Evolutionary conservation across 768 basidiomycete genomes (phyloP).

Genomic region (Mycena metata): DNA sequence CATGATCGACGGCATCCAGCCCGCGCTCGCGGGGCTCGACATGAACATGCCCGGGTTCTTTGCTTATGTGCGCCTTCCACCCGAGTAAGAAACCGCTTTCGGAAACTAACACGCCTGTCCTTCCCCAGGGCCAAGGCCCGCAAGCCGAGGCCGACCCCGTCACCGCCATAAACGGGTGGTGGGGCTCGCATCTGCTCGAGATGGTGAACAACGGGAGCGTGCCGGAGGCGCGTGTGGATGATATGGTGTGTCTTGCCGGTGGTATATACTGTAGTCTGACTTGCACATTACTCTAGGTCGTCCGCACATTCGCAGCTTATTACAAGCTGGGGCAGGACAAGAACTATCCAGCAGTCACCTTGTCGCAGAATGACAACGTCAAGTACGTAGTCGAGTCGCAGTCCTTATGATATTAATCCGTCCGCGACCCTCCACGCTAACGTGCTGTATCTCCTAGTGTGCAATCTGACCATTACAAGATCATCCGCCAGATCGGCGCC

Average conservation of each 20-base stretch:
- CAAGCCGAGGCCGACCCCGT: constrained; percentile 27
- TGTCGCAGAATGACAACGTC: constrained; percentile 12
- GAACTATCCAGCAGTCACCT: constrained; percentile 17
- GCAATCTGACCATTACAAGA: constrained; percentile 46
- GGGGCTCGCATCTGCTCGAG: constrained; percentile 47
- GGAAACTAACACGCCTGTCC: too few species aligned
- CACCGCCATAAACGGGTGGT: constrained; percentile 33
- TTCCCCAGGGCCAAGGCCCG: constrained; percentile 6
- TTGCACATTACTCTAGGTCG: constrained; percentile 38
- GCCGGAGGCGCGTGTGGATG: constrained; percentile 58
- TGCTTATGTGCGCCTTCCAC: not conserved
- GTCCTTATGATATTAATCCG: too few species aligned
- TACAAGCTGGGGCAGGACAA: constrained; percentile 39
- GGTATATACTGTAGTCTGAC: not conserved
- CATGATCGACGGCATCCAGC: constrained; percentile 42
- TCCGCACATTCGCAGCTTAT: constrained; percentile 65
- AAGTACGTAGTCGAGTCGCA: constrained; percentile 13
- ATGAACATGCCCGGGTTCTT: constrained; percentile 11
- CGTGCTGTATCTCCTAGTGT: constrained; percentile 16
- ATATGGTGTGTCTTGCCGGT: constrained; percentile 57
- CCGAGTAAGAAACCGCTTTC: too few species aligned
- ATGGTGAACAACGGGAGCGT: constrained; percentile 65
- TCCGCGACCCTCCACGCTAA: not conserved
- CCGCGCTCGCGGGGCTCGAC: constrained; percentile 3
- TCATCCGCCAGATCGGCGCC: constrained; percentile 72